A percentile compares a stretch with the other conserved stretches of the same genome.
These are phyloP conservation scores for Pythium graminicola DNA, from an alignment of 352 stramenopile species.

Conservation along the genomic window DNA sequence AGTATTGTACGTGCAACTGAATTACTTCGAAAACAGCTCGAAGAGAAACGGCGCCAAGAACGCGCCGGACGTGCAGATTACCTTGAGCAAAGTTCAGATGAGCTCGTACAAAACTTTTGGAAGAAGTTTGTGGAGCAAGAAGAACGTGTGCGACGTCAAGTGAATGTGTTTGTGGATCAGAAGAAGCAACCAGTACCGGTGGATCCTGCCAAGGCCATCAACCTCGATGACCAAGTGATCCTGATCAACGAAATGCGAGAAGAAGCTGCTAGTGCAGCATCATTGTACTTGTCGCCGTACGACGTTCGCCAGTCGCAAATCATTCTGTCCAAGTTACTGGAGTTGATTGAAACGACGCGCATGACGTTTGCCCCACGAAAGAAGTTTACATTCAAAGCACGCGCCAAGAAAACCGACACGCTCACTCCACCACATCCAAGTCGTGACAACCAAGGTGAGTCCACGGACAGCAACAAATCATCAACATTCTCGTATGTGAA, in stretches of 20 bases:
- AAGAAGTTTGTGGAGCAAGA: slow-evolving; percentile 47
- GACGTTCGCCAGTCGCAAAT: slow-evolving; percentile 76
- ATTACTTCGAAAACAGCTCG: slow-evolving; percentile 37
- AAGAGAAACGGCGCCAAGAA: slow-evolving; percentile 24
- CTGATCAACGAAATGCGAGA: slow-evolving; percentile 52
- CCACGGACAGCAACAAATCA: slow-evolving; percentile 3
- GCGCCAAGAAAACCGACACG: slow-evolving; percentile 7
- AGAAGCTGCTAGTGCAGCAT: slow-evolving; percentile 49
- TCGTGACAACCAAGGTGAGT: slow-evolving; percentile 17
- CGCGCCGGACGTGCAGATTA: slow-evolving; percentile 24
- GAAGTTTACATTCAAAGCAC: slow-evolving; percentile 70
- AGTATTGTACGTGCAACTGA: slow-evolving; percentile 45
- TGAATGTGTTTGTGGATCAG: slow-evolving; percentile 51
- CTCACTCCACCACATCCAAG: not conserved
- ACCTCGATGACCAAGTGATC: slow-evolving; percentile 47
- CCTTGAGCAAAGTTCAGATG: slow-evolving; percentile 39
- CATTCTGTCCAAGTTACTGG: slow-evolving; percentile 50
- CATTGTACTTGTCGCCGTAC: slow-evolving; percentile 80
- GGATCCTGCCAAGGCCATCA: slow-evolving; percentile 32
- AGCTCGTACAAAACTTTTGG: slow-evolving; percentile 61
- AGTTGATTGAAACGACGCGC: slow-evolving; percentile 62
- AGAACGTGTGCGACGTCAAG: slow-evolving; percentile 38
- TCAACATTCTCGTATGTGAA: slow-evolving; percentile 16
- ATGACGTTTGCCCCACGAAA: slow-evolving; percentile 68
- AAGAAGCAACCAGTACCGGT: slow-evolving; percentile 44